Base-by-base conservation (phyloP, 371 early-diverging fungal genomes). In the Mortierella sp. region DNA sequence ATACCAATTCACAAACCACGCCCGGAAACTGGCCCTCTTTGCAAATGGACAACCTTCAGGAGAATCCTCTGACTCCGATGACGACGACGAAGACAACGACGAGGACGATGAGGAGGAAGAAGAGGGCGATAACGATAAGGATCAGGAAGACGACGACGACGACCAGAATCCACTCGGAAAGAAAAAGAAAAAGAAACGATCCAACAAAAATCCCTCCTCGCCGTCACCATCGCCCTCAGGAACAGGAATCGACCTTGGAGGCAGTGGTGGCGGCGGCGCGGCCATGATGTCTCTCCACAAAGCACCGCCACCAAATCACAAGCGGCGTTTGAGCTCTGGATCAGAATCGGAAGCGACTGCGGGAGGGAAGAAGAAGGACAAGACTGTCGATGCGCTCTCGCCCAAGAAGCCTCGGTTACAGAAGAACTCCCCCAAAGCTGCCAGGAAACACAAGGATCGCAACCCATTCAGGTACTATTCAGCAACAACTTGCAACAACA, bases 1-100 rank as follows among this genome's bases (percentile, higher is more conserved):
- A 74, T 82, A 86, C 48, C 86, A 86, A 68, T 82, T 82, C 77
- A 77, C 80, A 44, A 86, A 82, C 70, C 86, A 86, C 70, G 86
- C 86, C 44, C 79, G 86, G 77, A 86, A 79, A 70, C 73, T 86
- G 8, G 86, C 86, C 0, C 75, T 76, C 3, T 86, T 86, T 74
- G 79, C 86, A 35, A 82, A 77, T 54, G 86, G 82, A 43, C 75
- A 82, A 18, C 72, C 49, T 3, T 70, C 80, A 44, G 79, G 75
- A 32, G 81, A 35, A 27, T 79, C 82, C 4, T 79, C 82, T 18
- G 77, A 55, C 7, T 76, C 79, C 18, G 86, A 79, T 3, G 70
- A 68, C 16, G 79, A 74, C 1, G 79, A 79, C 1, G 82, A 74
- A 27, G 77, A 75, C 0, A 72, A 77, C 1, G 85, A 79, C 0